Evolutionary conservation across 2,329 filamentous ascomycete species (phyloP), one percentile per base, ranked within the genome.

Genomic region (Verticillium albo-atrum): DNA sequence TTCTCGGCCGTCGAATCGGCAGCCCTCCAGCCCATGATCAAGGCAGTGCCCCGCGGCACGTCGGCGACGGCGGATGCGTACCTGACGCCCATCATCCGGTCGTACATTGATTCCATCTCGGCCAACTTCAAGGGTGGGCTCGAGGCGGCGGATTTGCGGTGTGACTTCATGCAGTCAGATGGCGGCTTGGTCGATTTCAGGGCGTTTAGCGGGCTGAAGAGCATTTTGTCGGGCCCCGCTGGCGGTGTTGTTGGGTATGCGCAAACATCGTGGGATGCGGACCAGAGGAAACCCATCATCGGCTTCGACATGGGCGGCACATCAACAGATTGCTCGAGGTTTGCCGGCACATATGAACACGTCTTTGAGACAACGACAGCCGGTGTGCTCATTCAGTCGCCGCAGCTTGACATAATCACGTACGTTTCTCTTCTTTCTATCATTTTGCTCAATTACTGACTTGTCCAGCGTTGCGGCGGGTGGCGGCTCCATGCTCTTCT

Each of bases 261-360:
- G 3, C 77, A 89, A 14, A 91, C 89, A 0, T 89, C 85, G 1
- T 92, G 88, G 71, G 89, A 92, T 61, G 79, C 83, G 0, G 75
- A 84, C 14, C 88, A 87, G 51, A 84, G 83, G 64, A 87, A 78
- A 0, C 89, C 89, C 0, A 83, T 92, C 2, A 91, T 92, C 64
- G 89, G 89, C 0, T 92, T 92, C 66, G 89, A 92, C 64, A 92
- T 90, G 87, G 75, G 75, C 9, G 89, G 89, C n/a, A 92, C 89
- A 1, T 88, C 83, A 28, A 92, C 89, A 1, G 89, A 92, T 68
- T 88, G 91, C 9, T 89, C 86, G 27, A 78, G 89, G 37, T 92
- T 89, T 64, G 86, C 70, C 3, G 76, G 76, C 1, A 68, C 70
- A 2, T 74, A 74, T 32, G 76, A 77, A 28, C 75, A 78, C 54